Base-by-base conservation (phyloP, 257 asterid species). In the Linaria vulgaris region DNA sequence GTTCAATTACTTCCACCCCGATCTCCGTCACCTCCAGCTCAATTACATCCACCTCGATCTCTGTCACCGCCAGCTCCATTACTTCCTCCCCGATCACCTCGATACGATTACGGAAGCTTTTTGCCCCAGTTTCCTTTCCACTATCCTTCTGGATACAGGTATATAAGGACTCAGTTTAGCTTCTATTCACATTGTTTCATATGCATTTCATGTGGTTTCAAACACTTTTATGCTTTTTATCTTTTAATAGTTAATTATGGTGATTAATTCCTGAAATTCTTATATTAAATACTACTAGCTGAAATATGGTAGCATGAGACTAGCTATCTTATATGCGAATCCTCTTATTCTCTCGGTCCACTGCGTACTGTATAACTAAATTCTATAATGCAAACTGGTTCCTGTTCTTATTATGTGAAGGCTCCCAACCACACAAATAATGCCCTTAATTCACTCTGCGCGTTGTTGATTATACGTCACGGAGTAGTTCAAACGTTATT, bases 71-170 rank as follows among this genome's bases (percentile, higher is more conserved):
- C 68, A 48, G 45, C 68, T 30, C 45, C 27, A 22, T 12, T 52
- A 13, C 58, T 21, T 52, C 57, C 43, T 20, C 76, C 78, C 57
- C 64, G 20, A 34, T 37, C 71, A 20, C 69, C 95, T 61, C 76
- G 72, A 67, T 78, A 82, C 76, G 88, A 80, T 81, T 72, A 70
- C 71, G 95, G 86, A 80, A 76, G 85, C 70, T 75, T 74, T 45
- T 61, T 74, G 24, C 84, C 96, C 21, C 88, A 87, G 48, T 69
- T 57, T 69, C 73, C 86, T 24, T 79, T 67, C 80, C 70, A 70
- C 61, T 72, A 79, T 70, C 87, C 88, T 39, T 72, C 90, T 13
- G 84, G 80, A 15, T 75, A 77, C 76, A 87, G 97, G 98, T 88
- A 84, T 73, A 44, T 10, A 20, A 6, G 27, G 15, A 9, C 38